Conservation (phyloP, 1,284 basidiomycete genomes). For the Ceratobasidium sp. region DNA sequence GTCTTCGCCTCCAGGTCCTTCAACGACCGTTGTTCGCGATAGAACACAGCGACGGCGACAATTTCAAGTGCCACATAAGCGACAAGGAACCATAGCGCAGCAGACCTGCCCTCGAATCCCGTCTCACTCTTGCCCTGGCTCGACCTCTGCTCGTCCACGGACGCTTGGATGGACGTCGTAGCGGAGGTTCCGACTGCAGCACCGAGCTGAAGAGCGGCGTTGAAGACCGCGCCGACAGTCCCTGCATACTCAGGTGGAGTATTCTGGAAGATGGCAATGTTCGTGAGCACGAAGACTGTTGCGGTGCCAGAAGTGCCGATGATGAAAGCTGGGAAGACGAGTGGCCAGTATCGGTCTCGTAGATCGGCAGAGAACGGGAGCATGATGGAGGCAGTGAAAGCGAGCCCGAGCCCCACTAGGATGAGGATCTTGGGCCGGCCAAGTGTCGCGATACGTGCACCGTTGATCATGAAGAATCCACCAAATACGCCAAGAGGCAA, state of each 20-base stretch:
- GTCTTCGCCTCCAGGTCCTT: not conserved
- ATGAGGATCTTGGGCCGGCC: slow-evolving; percentile 64
- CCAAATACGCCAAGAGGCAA: slow-evolving; percentile 52
- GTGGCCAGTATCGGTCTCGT: slow-evolving; percentile 62
- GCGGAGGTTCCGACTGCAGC: slow-evolving; percentile 42
- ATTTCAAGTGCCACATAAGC: slow-evolving; percentile 36
- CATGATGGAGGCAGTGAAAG: slow-evolving; percentile 60
- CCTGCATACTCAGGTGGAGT: slow-evolving; percentile 46
- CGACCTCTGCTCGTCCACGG: slow-evolving; percentile 27
- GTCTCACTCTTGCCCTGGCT: not conserved
- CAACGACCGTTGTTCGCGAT: too few species aligned
- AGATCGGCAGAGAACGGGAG: slow-evolving; percentile 59
- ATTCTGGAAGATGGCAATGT: slow-evolving; percentile 37
- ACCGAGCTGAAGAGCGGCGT: slow-evolving; percentile 48
- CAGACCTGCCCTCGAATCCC: slow-evolving; percentile 42
- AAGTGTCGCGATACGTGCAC: slow-evolving; percentile 59
- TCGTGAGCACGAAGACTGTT: slow-evolving; percentile 25
- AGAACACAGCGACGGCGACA: slow-evolving; percentile 41
- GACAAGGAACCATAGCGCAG: slow-evolving; percentile 47
- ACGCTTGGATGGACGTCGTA: slow-evolving; percentile 40
- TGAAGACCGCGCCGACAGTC: slow-evolving; percentile 48
- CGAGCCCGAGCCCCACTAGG: slow-evolving; percentile 59
- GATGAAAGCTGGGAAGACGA: slow-evolving; percentile 64
- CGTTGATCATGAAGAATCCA: slow-evolving; percentile 55
- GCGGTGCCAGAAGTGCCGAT: slow-evolving; percentile 33